Percentiles rank a stretch among this genome's conserved stretches.
These are phyloP conservation scores for Leptographium wingfieldii DNA, from an alignment of 2,329 filamentous ascomycete species.

Conservation along the genomic window DNA sequence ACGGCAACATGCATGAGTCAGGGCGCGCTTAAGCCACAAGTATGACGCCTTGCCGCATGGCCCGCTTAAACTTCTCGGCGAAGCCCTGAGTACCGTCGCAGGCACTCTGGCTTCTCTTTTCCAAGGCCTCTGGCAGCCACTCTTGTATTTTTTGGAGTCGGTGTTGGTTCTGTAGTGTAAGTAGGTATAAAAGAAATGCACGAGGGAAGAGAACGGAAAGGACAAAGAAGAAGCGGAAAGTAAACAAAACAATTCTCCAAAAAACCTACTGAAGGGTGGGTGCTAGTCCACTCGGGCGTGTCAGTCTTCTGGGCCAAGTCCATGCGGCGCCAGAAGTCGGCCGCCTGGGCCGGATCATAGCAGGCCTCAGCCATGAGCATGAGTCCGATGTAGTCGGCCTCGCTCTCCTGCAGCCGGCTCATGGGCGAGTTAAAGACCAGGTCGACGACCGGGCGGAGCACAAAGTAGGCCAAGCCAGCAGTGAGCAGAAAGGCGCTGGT, in stretches of 20 bases:
- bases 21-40: conserved; percentile 6
- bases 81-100: conserved; percentile 39
- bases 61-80: conserved; percentile 38
- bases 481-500: conserved; percentile 37
- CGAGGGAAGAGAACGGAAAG: not conserved
- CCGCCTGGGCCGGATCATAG: conserved; percentile 56
- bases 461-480: conserved; percentile 26
- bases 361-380: conserved; percentile 77
- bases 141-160: conserved; percentile 52
- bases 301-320: conserved; percentile 34
- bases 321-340: conserved; percentile 57
- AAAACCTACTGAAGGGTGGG: conserved; percentile 55
- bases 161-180: conserved; percentile 36
- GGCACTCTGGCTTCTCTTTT: conserved; percentile 40
- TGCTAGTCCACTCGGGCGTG: conserved; percentile 60
- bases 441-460: conserved; percentile 39
- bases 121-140: conserved; percentile 46
- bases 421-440: conserved; percentile 56
- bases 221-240: not conserved
- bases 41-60: conserved; percentile 26
- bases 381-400: conserved; percentile 70
- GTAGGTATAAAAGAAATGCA: not conserved
- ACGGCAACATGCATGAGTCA: not conserved
- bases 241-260: too few relatives aligned
- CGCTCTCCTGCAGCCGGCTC: conserved; percentile 57